A percentile compares a stretch with the other conserved stretches of the same genome.
Evolutionary conservation across 2,329 filamentous ascomycete species (phyloP).

Genomic region (Monilinia aucupariae): DNA sequence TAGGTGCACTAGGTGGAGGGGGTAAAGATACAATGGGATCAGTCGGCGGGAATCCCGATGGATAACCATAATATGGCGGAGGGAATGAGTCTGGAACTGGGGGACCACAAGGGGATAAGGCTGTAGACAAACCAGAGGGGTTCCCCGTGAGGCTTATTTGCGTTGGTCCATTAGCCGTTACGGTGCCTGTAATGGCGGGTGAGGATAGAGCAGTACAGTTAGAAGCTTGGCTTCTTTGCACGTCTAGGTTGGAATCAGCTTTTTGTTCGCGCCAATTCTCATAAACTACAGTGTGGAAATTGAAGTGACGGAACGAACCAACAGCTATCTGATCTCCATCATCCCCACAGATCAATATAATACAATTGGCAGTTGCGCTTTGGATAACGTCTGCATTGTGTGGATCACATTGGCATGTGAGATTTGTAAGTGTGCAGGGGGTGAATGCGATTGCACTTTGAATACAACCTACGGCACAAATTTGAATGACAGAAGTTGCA

Average conservation of each 20-base stretch:
- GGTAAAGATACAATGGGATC: neutral
- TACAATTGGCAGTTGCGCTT: neutral
- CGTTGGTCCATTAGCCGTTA: neutral
- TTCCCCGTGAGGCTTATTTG: neutral
- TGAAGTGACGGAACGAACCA: neutral
- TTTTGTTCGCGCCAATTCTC: neutral
- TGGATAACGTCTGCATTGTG: neutral
- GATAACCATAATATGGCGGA: constrained; percentile 1
- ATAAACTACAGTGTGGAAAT: fast-evolving
- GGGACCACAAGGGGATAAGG: neutral
- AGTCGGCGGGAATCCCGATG: neutral
- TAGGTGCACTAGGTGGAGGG: neutral
- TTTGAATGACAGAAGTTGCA: neutral
- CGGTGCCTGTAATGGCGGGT: neutral
- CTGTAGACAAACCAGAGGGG: neutral
- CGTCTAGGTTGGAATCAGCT: neutral
- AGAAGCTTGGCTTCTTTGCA: neutral
- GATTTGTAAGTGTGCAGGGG: neutral
- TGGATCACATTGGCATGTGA: neutral
- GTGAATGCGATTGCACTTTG: neutral
- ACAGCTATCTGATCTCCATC: neutral
- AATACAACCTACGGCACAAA: neutral
- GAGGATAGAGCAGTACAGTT: neutral
- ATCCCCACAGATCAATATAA: neutral
- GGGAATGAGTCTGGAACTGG: neutral